phyloP scores from a whole-genome alignment of 139 green algal species.

The Auxenochlorella pyrenoidosa region DNA sequence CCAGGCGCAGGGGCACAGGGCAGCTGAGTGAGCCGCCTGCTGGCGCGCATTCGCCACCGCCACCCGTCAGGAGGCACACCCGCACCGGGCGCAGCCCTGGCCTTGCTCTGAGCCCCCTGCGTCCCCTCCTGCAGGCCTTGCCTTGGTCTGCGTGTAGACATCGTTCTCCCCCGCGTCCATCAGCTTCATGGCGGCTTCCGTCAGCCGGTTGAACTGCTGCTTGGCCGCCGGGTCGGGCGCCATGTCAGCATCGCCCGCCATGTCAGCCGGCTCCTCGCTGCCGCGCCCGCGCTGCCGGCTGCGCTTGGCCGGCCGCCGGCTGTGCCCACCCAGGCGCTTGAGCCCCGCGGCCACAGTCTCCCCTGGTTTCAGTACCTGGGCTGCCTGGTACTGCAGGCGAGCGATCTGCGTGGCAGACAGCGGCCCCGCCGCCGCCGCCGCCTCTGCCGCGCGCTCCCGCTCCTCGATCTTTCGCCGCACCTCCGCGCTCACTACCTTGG shows the following conservation, averaged over 20 bases:
- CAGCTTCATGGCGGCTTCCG: slow-evolving; percentile 55
- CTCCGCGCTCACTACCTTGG: slow-evolving; percentile 59
- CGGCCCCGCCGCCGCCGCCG: slow-evolving; percentile 35
- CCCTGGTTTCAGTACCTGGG: slow-evolving; percentile 59
- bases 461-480: slow-evolving; percentile 54
- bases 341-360: slow-evolving; percentile 72
- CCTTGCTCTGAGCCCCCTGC: too few species aligned
- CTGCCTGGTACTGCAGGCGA: slow-evolving; percentile 59
- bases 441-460: slow-evolving; percentile 30
- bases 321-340: slow-evolving; percentile 65
- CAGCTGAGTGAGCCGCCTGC: too few species aligned
- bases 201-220: slow-evolving; percentile 61
- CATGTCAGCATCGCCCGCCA: slow-evolving; percentile 10
- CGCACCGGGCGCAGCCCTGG: too few species aligned
- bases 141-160: slow-evolving; percentile 57
- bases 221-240: slow-evolving; percentile 8
- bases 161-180: slow-evolving; percentile 68
- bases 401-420: slow-evolving; percentile 67
- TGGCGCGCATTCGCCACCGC: too few species aligned
- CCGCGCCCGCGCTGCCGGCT: neutral
- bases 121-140: too few species aligned
- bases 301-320: slow-evolving; percentile 36
- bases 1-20: too few species aligned
- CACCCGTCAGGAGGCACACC: too few species aligned
- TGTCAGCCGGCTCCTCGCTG: neutral